Base-by-base conservation (phyloP, 1,139 yeast genomes). In the Suhomyces choctaworum region DNA sequence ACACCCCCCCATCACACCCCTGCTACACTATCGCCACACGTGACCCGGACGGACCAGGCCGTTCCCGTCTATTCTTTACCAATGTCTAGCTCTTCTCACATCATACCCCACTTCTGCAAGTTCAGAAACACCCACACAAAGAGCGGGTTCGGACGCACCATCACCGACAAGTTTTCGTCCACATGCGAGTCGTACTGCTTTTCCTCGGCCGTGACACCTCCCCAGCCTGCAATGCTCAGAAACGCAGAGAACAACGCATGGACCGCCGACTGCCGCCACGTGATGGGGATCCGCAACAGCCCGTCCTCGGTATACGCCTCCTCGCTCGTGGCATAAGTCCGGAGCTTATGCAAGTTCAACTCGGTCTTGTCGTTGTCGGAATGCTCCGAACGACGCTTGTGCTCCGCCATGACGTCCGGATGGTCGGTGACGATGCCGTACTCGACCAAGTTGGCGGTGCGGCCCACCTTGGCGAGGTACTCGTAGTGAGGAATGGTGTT, bases 341-440 rank as follows among this genome's bases (percentile, higher is more conserved):
- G 30, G 21, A 38, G 29, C 11, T 26, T 34, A 8, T 30, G 30
- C 31, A 25, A 31, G 12, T 29, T 46, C 7, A 39, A 31, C 17
- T 33, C 42, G 19, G 38, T 29, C 19, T 37, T 36, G 21, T 39
- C 42, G 27, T 23, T 34, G 25, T 26, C 41, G 24, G 7, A 7
- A 10, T 27, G 27, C 16, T 35, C 36, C 19, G 23, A 19, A 20
- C 32, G 41, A 6, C 29, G 34, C 34, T 37, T 51, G 31, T 42
- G 48, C 5, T 48, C 50, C 9, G 52, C 52, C 70, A 69, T 66
- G 6, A 37, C 17, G 31, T 63, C 74, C 0, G 89, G 89, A 42
- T 65, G 61, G 55, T 84, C 92, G 3, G 82, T 69, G 35, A 84
- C 67, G 8, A 82, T 62, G 2, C 89, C 92, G 40, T 57, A 69